Base-by-base conservation (phyloP, 768 basidiomycete species). In the Pleurotus salmoneostramineus region DNA sequence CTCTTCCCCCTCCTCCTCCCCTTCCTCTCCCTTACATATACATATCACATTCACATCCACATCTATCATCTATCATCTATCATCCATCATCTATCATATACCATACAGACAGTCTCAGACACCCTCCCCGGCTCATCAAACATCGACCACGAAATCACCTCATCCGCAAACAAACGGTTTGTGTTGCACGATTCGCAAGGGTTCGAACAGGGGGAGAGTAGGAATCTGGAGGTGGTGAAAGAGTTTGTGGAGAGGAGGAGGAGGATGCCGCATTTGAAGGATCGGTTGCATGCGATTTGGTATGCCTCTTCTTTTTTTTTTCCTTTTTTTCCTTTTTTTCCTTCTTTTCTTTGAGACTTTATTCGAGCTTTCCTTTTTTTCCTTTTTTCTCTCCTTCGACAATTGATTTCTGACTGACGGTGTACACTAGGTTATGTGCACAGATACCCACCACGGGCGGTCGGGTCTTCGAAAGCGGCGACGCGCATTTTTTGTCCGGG, bases 261-360 rank as follows among this genome's bases (percentile, higher is more conserved):
- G n/a, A 50, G 15, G n/a, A 36, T 14, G 5, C 31, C 36, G 5
- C 12, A 2, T 12, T 33, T 61, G 1, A 27, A 59, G 21, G 33
- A 67, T n/a, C 61, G 56, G 5, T 36, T 72, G 15, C 71, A 73
- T 56, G 69, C 56, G 3, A 68, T 72, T 17, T 72, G 71, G 72
- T 65, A 52, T 5, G 60, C 46, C 3, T 27, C 3, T 27, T 27
- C 21, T 27, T 27, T 27, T 27, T 27, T 27, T 27, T 27, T 27
- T 3, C 21, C 3, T 27, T 27, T 27, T 27, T 27, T 27, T 3
- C 21, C 3, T 27, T 27, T 27, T 27, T 27, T 27, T 3, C 21
- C 21, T 27, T 27, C 21, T 27, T 27, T 27, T 27, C 21, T 27
- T 27, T 27, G 21, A 27, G 21, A 27, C 21, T 27, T 27, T 27